phyloP scores from a whole-genome alignment of 345 rosid species.

The Noccaea caerulescens region DNA sequence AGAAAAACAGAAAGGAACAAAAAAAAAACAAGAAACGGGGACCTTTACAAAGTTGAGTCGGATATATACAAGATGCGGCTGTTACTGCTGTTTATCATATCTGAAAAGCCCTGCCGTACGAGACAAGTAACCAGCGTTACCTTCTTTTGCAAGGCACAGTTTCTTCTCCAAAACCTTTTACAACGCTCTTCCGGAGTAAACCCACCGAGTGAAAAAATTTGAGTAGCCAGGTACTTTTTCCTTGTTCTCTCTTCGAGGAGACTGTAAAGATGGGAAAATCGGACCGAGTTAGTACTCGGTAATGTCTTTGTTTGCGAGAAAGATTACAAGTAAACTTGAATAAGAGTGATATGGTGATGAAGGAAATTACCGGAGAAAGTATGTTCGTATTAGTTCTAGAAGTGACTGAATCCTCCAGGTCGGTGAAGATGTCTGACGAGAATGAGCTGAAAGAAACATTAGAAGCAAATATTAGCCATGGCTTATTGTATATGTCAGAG shows the following conservation, averaged over 20 bases:
- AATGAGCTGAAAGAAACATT: constrained; percentile 32
- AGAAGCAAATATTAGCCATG: constrained; percentile 4
- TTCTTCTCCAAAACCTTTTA: constrained; percentile 12
- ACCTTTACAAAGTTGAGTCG: constrained; percentile 27
- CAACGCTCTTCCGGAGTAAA: constrained; percentile 25
- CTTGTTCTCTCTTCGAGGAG: not conserved
- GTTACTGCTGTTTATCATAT: not conserved
- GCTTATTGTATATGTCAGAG: not conserved
- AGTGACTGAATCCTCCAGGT: constrained; percentile 43
- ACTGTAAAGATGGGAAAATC: constrained; percentile 16
- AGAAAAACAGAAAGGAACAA: not conserved
- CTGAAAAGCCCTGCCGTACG: constrained; percentile 19
- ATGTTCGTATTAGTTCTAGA: constrained; percentile 28
- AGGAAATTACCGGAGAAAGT: constrained; percentile 25
- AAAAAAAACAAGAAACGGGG: not conserved
- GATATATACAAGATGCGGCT: constrained; percentile 38
- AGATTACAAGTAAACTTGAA: constrained; percentile 12
- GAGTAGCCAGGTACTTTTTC: constrained; percentile 40
- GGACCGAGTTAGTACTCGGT: constrained; percentile 9
- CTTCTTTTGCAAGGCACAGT: constrained; percentile 26
- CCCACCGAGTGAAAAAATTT: constrained; percentile 41
- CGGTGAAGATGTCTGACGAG: constrained; percentile 44
- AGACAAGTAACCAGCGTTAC: constrained; percentile 29
- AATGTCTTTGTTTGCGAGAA: constrained; percentile 22
- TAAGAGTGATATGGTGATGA: constrained; percentile 12